phyloP scores from a whole-genome alignment of 2,329 filamentous ascomycete genomes.

The Phaeoacremonium minimum region DNA sequence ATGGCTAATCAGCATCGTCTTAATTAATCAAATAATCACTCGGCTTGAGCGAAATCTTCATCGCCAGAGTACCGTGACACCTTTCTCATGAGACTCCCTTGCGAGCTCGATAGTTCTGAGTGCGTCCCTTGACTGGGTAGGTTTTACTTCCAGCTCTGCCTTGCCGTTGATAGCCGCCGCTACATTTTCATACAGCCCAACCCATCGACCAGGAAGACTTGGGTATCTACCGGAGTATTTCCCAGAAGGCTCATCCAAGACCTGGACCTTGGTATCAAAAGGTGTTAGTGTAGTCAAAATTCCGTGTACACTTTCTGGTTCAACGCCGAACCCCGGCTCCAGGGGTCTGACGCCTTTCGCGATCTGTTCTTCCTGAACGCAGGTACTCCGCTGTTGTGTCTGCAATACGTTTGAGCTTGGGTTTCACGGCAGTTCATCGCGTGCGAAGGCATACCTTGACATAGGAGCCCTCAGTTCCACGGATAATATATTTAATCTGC shows the following conservation, averaged over 20 bases:
- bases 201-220: slow-evolving; percentile 31
- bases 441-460: slow-evolving; percentile 24
- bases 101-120: slow-evolving; percentile 36
- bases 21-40: too few species aligned
- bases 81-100: slow-evolving; percentile 18
- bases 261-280: slow-evolving; percentile 24
- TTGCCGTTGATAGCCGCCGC: slow-evolving; percentile 31
- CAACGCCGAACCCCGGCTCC: slow-evolving; percentile 24
- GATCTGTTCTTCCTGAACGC: slow-evolving; percentile 26
- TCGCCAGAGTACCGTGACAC: slow-evolving; percentile 1
- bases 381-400: slow-evolving; percentile 20
- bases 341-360: slow-evolving; percentile 21
- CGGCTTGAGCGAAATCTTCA: too few species aligned
- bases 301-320: slow-evolving; percentile 28
- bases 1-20: too few species aligned
- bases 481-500: slow-evolving; percentile 58
- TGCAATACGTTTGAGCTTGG: slow-evolving; percentile 7
- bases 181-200: slow-evolving; percentile 34
- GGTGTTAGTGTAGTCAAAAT: slow-evolving; percentile 30
- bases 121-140: slow-evolving; percentile 30
- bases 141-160: slow-evolving; percentile 30
- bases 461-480: slow-evolving; percentile 52
- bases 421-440: slow-evolving; percentile 1
- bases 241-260: slow-evolving; percentile 19
- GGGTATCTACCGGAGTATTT: slow-evolving; percentile 31